A percentile compares a stretch with the other conserved stretches of the same genome.
Conservation (phyloP, 352 stramenopile genomes). For the Lagenidium sp. region DNA sequence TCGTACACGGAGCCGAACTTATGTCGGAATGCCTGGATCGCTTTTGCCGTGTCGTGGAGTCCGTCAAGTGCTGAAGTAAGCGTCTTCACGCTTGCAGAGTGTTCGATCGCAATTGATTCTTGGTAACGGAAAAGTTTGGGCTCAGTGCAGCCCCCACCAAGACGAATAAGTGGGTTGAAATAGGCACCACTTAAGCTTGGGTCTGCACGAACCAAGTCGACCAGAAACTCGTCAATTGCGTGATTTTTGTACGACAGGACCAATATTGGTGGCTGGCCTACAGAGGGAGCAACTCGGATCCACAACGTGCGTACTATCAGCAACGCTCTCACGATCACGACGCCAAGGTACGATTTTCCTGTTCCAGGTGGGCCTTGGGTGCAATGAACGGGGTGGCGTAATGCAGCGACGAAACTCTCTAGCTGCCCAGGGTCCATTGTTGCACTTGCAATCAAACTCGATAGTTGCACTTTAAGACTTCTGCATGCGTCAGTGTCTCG, state of each 20-base stretch:
- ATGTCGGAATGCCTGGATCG: conserved; percentile 4
- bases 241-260: conserved; percentile 88
- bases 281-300: conserved; percentile 49
- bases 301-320: conserved; percentile 62
- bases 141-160: conserved; percentile 61
- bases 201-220: conserved; percentile 63
- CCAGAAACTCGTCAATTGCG: conserved; percentile 79
- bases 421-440: conserved; percentile 68
- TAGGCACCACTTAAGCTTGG: conserved; percentile 16
- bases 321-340: conserved; percentile 74
- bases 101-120: no score
- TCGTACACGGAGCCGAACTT: conserved; percentile 13
- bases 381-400: conserved; percentile 76
- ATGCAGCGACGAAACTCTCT: conserved; percentile 57
- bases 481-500: conserved; percentile 23
- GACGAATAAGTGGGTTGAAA: conserved; percentile 34
- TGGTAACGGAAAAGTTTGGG: conserved; percentile 33
- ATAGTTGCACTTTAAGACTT: conserved; percentile 24
- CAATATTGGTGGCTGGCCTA: conserved; percentile 69
- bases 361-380: conserved; percentile 84
- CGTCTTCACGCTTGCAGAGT: no score
- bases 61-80: no score
- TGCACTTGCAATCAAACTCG: conserved; percentile 28
- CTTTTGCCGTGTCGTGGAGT: conserved; percentile 9
- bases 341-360: conserved; percentile 87